These are phyloP conservation scores for Coemansia sp. DNA, from an alignment of 192 early-diverging fungal genomes.

Conservation along the genomic window DNA sequence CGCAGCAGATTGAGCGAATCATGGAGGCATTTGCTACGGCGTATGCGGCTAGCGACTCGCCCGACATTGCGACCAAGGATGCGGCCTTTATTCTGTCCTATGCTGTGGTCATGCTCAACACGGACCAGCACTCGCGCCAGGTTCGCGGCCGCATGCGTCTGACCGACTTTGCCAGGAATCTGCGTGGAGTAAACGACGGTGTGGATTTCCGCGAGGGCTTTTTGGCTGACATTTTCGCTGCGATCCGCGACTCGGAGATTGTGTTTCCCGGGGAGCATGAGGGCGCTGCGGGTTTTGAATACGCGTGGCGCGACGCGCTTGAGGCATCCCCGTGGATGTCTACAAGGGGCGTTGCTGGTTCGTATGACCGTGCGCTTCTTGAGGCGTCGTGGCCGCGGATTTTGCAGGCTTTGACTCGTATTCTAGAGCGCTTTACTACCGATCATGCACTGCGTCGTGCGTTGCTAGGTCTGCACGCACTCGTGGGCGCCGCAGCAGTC, in stretches of 20 bases:
- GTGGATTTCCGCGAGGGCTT: constrained; percentile 81
- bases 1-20: constrained; percentile 96
- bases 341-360: constrained; percentile 50
- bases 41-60: constrained; percentile 63
- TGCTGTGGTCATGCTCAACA: constrained; percentile 97
- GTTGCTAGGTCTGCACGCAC: constrained; percentile 27
- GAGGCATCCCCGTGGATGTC: constrained; percentile 54
- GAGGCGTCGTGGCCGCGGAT: constrained; percentile 67
- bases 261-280: constrained; percentile 97
- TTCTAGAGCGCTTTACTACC: constrained; percentile 13
- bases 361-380: constrained; percentile 82
- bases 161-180: constrained; percentile 85
- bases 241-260: constrained; percentile 89
- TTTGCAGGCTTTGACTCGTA: constrained; percentile 53
- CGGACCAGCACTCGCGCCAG: constrained; percentile 95
- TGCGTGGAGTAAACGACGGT: constrained; percentile 82
- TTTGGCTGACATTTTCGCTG: constrained; percentile 78
- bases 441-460: constrained; percentile 25
- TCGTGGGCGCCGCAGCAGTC: constrained; percentile 50
- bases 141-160: constrained; percentile 86
- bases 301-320: constrained; percentile 74
- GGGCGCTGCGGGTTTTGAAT: constrained; percentile 90
- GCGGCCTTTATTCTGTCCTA: constrained; percentile 88
- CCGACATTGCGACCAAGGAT: constrained; percentile 71
- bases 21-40: constrained; percentile 84